Evolutionary conservation across 225 moss, liverwort and hornwort species (phyloP), one percentile per base, ranked within the genome.

Genomic region (Neckera pumila): DNA sequence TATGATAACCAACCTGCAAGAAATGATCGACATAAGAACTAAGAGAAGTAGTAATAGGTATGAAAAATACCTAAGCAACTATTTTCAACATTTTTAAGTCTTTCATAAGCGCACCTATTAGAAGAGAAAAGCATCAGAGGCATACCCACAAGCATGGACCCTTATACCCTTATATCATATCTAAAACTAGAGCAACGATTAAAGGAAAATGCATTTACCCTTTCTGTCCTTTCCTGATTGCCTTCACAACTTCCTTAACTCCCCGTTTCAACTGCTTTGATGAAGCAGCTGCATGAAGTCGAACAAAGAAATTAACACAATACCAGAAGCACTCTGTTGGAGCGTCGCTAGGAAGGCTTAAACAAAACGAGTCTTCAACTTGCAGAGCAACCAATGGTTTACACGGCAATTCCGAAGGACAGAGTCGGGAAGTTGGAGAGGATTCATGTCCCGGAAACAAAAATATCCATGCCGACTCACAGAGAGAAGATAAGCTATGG

Each of bases 171-270:
- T 62, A 5, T 15, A 43, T 12, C 12, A 36, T 34, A 76, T 64
- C 47, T 21, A 9, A 36, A 74, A 57, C 31, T 56, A 6, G 17
- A 45, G 63, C 31, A 65, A 19, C 40, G 30, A 81, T 10, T 16
- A 84, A 14, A 17, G 14, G 17, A 54, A 63, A 38, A 25, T 18
- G 69, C 9, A 59, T 18, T 40, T 91, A 99, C 98, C 99, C 99
- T 90, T 95, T 97, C 56, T 99, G 96, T 71, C 96, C 97, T 90
- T 99, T 99, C 87, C 97, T 95, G 93, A 99, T 90, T 54, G 99
- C 95, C 94, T 99, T 99, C 77, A 99, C 96, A 28, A 99, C 99
- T 92, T 99, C 99, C 90, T 99, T 99, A 38, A 99, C 97, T 88
- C 99, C 99, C 59, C 97, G 95, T 92, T 95, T 99, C 88, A 99